These are phyloP conservation scores for Linnemannia exigua DNA, from an alignment of 192 early-diverging fungal species.

Conservation along the genomic window DNA sequence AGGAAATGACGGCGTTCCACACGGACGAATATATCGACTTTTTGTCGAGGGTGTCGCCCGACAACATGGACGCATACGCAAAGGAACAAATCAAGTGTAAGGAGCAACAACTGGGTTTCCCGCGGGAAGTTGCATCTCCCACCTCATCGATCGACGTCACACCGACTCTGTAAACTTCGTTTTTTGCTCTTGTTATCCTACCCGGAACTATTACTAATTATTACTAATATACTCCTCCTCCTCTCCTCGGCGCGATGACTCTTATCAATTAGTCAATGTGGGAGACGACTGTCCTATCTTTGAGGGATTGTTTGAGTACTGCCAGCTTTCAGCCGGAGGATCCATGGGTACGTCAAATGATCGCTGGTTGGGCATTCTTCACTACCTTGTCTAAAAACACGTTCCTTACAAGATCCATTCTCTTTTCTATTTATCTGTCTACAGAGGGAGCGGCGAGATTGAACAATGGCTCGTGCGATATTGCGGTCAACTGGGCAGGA, in stretches of 20 bases:
- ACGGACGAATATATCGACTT: constrained; percentile 95
- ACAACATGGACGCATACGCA: constrained; percentile 76
- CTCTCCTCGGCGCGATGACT: background rate
- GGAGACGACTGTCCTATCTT: constrained; percentile 97
- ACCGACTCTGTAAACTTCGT: too few relatives aligned
- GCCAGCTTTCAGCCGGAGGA: constrained; percentile 90
- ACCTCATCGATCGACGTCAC: background rate
- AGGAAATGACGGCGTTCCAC: constrained; percentile 95
- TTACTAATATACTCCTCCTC: background rate
- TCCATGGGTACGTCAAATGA: constrained; percentile 77
- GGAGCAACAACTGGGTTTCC: background rate
- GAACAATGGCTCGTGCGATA: constrained; percentile 84
- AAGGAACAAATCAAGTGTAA: constrained; percentile 73
- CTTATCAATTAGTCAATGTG: constrained; percentile 73
- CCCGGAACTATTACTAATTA: background rate
- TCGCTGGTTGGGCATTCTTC: background rate
- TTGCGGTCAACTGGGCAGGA: constrained; percentile 97
- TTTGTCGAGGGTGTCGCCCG: constrained; percentile 81
- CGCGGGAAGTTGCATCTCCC: background rate
- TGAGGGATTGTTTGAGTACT: constrained; percentile 96
- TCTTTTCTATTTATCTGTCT: background rate
- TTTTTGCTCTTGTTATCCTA: background rate
- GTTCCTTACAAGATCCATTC: background rate
- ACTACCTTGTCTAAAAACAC: background rate
- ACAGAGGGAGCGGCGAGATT: constrained; percentile 88